Percentiles rank a stretch among this genome's conserved stretches.
Conservation (phyloP, 305 asterid genomes). For the Coffea humblotiana region DNA sequence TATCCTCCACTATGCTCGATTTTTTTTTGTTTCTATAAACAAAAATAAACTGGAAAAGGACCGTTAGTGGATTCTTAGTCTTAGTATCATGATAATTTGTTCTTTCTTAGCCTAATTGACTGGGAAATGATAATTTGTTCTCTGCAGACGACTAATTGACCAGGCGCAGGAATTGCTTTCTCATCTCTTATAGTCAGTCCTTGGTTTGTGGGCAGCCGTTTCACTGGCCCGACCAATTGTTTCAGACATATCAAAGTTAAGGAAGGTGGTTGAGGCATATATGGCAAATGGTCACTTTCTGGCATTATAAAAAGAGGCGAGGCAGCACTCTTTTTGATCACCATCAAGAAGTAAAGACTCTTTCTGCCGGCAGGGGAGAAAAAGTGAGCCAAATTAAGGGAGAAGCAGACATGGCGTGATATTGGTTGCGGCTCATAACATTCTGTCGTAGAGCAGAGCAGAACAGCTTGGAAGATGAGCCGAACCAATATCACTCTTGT, state of each 20-base stretch:
- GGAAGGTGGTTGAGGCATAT: not conserved
- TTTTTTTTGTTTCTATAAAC: not conserved
- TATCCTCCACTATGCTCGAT: not conserved
- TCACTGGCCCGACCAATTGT: not conserved
- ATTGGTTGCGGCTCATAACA: constrained; percentile 47
- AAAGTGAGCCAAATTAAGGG: not conserved
- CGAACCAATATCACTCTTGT: constrained; percentile 63
- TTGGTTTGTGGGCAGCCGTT: not conserved
- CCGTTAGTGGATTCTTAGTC: constrained; percentile 10
- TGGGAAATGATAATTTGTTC: too few relatives aligned
- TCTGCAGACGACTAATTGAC: not conserved
- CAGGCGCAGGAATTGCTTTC: not conserved
- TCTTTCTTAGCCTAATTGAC: not conserved
- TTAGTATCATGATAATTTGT: not conserved
- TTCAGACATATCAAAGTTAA: too few relatives aligned
- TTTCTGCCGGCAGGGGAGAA: not conserved
- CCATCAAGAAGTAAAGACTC: not conserved
- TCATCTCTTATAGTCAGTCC: not conserved
- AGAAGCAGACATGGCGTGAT: constrained; percentile 63
- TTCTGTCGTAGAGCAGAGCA: not conserved
- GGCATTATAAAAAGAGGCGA: not conserved
- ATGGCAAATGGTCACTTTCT: not conserved
- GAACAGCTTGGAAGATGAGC: constrained; percentile 38
- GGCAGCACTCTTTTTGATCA: not conserved
- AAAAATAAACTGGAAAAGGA: not conserved